phyloP scores from a whole-genome alignment of 345 rosid species.

The Anastatica hierochuntica region DNA sequence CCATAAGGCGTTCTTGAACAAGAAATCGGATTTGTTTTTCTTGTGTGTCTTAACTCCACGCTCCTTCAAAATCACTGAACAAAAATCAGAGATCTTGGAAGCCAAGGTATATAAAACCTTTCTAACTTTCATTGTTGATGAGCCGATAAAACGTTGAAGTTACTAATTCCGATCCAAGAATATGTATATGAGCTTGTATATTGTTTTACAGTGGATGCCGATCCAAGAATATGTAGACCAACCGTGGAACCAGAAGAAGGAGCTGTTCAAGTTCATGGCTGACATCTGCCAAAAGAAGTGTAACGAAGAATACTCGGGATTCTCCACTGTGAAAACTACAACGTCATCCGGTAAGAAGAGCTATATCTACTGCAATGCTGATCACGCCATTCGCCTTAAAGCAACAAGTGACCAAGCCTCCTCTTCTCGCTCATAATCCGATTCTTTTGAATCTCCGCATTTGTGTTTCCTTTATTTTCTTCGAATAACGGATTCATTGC shows the following conservation, averaged over 20 bases:
- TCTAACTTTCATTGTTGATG: neutral
- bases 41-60: slow-evolving; percentile 43
- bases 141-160: neutral
- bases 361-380: slow-evolving; percentile 44
- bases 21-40: slow-evolving; percentile 51
- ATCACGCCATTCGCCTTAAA: slow-evolving; percentile 8
- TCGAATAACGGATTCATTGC: too few species aligned
- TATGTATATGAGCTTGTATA: neutral
- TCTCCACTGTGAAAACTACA: slow-evolving; percentile 28
- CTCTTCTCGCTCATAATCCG: neutral
- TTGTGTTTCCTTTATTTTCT: neutral
- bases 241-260: slow-evolving; percentile 32
- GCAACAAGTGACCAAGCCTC: slow-evolving; percentile 10
- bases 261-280: slow-evolving; percentile 41
- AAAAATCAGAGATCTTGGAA: slow-evolving; percentile 47
- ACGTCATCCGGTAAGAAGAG: slow-evolving; percentile 41
- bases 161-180: neutral
- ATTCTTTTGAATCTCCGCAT: neutral
- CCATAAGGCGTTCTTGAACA: slow-evolving; percentile 37
- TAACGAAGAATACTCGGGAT: slow-evolving; percentile 39
- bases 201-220: slow-evolving; percentile 57
- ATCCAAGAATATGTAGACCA: slow-evolving; percentile 55
- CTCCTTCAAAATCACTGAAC: slow-evolving; percentile 35
- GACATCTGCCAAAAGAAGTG: slow-evolving; percentile 45
- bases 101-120: slow-evolving; percentile 37